These are phyloP conservation scores for Alloascoidea hylecoeti DNA, from an alignment of 805 yeast species.

Conservation along the genomic window DNA sequence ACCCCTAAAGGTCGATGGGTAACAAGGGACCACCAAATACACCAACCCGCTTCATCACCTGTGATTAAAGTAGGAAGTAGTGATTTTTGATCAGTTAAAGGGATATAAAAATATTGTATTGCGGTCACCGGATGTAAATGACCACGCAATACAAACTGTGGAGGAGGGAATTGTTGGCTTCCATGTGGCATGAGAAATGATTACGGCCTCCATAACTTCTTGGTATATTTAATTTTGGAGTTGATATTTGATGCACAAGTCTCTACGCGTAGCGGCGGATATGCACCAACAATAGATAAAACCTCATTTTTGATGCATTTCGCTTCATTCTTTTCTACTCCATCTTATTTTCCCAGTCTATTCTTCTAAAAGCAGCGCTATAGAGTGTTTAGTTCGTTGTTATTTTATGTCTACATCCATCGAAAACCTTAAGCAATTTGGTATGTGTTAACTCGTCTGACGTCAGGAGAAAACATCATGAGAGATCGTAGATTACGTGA, in stretches of 20 bases:
- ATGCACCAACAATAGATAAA: too few species aligned
- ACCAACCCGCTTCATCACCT: slow-evolving; percentile 49
- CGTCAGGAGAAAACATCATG: not conserved
- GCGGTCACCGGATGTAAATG: not conserved
- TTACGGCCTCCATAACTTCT: too few species aligned
- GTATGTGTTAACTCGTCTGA: slow-evolving; percentile 10
- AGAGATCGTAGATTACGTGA: too few species aligned
- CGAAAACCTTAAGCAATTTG: slow-evolving; percentile 43
- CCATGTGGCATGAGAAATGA: too few species aligned
- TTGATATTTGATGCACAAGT: too few species aligned
- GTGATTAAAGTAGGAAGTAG: slow-evolving; percentile 27
- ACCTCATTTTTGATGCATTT: too few species aligned
- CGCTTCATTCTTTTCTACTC: too few species aligned
- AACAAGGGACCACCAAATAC: slow-evolving; percentile 50
- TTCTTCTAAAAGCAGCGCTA: too few species aligned
- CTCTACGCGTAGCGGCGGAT: too few species aligned
- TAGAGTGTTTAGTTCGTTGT: too few species aligned
- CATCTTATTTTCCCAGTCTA: slow-evolving; percentile 6
- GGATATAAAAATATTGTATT: not conserved
- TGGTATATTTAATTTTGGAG: too few species aligned
- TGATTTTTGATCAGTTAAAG: not conserved
- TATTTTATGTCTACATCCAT: slow-evolving; percentile 59
- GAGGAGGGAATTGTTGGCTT: not conserved
- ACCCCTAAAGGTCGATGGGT: slow-evolving; percentile 38
- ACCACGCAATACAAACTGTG: not conserved